These are phyloP conservation scores for Lavandula angustifolia DNA, from an alignment of 257 asterid species.

Conservation along the genomic window DNA sequence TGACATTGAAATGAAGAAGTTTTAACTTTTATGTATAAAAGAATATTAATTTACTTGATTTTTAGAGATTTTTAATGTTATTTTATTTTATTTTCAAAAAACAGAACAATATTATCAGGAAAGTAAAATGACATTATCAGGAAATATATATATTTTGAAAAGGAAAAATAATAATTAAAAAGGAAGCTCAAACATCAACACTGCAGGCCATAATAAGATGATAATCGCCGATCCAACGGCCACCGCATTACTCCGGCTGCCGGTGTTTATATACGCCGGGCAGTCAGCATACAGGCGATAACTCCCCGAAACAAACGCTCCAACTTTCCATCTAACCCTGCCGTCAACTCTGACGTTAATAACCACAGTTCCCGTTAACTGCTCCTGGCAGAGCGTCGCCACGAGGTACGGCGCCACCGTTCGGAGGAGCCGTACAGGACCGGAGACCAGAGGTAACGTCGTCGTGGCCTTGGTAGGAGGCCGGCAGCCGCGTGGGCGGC, in stretches of 20 bases:
- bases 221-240: conserved; percentile 45
- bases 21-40: too few species aligned
- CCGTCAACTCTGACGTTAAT: conserved; percentile 51
- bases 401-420: conserved; percentile 48
- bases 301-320: conserved; percentile 55
- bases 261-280: conserved; percentile 70
- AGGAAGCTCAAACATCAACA: conserved; percentile 44
- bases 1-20: too few species aligned
- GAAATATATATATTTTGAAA: too few species aligned
- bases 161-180: neutral
- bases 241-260: conserved; percentile 31
- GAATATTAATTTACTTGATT: too few species aligned
- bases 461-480: conserved; percentile 53
- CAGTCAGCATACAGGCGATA: conserved; percentile 64
- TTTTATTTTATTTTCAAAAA: too few species aligned
- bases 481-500: conserved; percentile 42
- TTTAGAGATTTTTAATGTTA: too few species aligned
- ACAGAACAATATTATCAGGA: too few species aligned
- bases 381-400: conserved; percentile 40
- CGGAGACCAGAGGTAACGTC: conserved; percentile 62
- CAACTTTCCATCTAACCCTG: conserved; percentile 73
- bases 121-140: too few species aligned
- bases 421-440: conserved; percentile 46
- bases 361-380: conserved; percentile 46
- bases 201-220: conserved; percentile 53